Conservation (phyloP, 148 eudicot species). For the Chenopodium quinoa region DNA sequence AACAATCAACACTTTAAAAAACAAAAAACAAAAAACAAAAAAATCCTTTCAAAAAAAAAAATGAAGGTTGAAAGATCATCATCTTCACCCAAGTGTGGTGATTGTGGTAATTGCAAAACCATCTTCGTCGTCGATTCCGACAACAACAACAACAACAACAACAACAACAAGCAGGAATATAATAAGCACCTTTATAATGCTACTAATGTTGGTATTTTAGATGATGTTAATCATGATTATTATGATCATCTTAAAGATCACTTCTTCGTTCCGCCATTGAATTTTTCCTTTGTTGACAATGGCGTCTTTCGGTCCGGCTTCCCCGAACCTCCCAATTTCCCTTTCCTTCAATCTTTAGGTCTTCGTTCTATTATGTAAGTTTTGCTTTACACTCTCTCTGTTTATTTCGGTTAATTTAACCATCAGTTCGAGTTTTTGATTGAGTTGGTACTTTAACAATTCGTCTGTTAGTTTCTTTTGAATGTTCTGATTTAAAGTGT, state of each 20-base stretch:
- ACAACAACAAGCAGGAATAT: too few species aligned
- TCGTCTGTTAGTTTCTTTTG: too few species aligned
- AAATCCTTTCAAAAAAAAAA: neutral
- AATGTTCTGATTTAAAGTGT: too few species aligned
- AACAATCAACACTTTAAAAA: neutral
- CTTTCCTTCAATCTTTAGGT: conserved; percentile 70
- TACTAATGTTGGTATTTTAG: neutral
- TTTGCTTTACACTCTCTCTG: neutral
- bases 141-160: neutral
- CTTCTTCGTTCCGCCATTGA: conserved; percentile 63
- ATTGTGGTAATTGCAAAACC: conserved; percentile 33
- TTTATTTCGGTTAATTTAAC: neutral
- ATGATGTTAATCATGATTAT: neutral
- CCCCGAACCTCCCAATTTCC: conserved; percentile 65
- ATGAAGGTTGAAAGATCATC: conserved; percentile 24
- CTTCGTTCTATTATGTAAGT: conserved; percentile 85
- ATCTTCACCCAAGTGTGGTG: conserved; percentile 5
- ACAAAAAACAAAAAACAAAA: neutral
- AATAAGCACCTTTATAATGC: neutral
- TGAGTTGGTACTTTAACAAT: too few species aligned
- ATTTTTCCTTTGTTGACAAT: conserved; percentile 79
- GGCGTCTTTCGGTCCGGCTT: conserved; percentile 89
- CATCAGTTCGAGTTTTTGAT: too few species aligned
- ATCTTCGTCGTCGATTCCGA: conserved; percentile 8
- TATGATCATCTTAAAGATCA: conserved; percentile 26